phyloP scores from a whole-genome alignment of 2,329 filamentous ascomycete genomes.

The Phialemoniopsis sp. region DNA sequence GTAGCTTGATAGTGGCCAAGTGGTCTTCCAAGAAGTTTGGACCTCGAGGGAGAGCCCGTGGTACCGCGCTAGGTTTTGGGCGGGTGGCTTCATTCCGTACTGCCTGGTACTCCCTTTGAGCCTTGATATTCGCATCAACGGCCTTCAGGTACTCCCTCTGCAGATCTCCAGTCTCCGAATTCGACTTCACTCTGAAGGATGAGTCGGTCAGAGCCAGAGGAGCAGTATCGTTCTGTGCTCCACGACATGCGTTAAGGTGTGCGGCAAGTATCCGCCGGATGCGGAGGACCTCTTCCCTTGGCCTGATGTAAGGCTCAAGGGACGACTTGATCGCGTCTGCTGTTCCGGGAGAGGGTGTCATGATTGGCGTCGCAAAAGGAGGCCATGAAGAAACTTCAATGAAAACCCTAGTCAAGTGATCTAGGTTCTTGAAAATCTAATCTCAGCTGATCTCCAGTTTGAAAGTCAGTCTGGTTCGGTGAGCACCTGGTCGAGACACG shows the following conservation, averaged over 20 bases:
- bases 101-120: conserved; percentile 41
- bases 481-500: no score
- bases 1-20: conserved; percentile 44
- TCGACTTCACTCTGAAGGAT: conserved; percentile 23
- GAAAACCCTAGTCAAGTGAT: no score
- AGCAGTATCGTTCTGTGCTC: conserved; percentile 33
- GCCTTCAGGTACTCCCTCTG: conserved; percentile 53
- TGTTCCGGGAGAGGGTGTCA: conserved; percentile 24
- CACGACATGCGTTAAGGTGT: conserved; percentile 43
- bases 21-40: conserved; percentile 41
- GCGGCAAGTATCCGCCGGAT: conserved; percentile 52
- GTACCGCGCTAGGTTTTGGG: neutral
- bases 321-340: conserved; percentile 33
- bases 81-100: conserved; percentile 4
- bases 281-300: conserved; percentile 51
- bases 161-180: conserved; percentile 36
- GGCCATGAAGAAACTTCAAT: no score
- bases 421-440: no score
- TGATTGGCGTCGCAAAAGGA: conserved; percentile 4
- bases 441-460: no score
- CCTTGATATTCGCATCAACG: conserved; percentile 46
- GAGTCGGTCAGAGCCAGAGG: conserved; percentile 45
- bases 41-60: conserved; percentile 8
- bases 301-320: conserved; percentile 50
- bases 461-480: no score